Base-by-base conservation (phyloP, 345 rosid species). In the Toxicodendron radicans region DNA sequence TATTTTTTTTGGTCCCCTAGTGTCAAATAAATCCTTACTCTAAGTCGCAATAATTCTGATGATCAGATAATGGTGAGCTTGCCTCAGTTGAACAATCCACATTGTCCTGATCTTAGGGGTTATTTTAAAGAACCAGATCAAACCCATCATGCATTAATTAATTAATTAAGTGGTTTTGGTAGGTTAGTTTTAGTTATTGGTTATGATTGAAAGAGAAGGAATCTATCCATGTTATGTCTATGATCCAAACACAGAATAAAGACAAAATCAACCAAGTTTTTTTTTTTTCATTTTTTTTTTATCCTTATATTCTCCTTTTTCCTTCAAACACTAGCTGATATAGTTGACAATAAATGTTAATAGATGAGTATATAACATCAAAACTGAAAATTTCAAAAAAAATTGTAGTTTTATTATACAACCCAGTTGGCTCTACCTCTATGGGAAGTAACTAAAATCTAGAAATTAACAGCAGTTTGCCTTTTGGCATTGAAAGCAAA, bases 221-320 rank as follows among this genome's bases (percentile, higher is more conserved):
- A 91, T 91, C 95, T 88, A 87, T 73, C 84, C 95, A 91, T 83
- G 91, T 91, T 91, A 76, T 74, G 56, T 43, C 27, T 53, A 72
- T 60, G 18, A 13, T 3, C 56, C 53, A 46, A 74, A 53, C 58
- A 73, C 58, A 67, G 13, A 68, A 58, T 66, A 77, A 52, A 17
- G 54, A 75, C 75, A 57, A 64, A 69, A 58, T 7, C 61, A 9
- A 45, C 56, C 27, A 68, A 51, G 24, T 10, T 51, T 23, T 27
- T 35, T 18, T 10, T 0, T 13, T 30, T 48, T 35, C 0, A 13
- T 51, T 51, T 51, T 11, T 2, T 8, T 46, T 35, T 38, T 38
- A 38, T 38, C 43, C 43, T 38, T 38, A 7, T 6, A 38, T 38
- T 5, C 43, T 16, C 18, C 30, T 6, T 65, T 64, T 24, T 10